phyloP scores from a whole-genome alignment of 805 yeast genomes.

The Candida pseudofarinosa region DNA sequence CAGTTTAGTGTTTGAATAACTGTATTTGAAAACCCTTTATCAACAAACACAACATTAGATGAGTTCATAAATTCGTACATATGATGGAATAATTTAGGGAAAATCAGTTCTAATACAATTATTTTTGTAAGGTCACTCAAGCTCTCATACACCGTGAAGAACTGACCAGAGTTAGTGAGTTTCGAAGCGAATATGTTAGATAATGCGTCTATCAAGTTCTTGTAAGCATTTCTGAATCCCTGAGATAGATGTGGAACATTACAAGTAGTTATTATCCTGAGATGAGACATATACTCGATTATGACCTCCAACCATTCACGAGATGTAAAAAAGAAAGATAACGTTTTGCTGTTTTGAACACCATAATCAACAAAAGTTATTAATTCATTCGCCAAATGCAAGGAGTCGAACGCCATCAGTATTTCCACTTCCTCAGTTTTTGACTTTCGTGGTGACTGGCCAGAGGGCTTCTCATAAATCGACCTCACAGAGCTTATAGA shows the following conservation, averaged over 20 bases:
- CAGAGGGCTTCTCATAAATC: conserved; percentile 26
- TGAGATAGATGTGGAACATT: conserved; percentile 12
- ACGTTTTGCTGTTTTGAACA: conserved; percentile 16
- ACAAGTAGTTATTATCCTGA: conserved; percentile 25
- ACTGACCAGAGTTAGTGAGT: conserved; percentile 13
- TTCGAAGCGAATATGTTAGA: conserved; percentile 34
- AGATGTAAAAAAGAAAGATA: conserved; percentile 21
- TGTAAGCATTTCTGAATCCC: conserved; percentile 16
- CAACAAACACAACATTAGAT: conserved; percentile 33
- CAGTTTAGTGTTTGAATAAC: conserved; percentile 21
- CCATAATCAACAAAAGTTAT: conserved; percentile 28
- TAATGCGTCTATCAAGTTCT: conserved; percentile 28
- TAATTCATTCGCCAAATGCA: conserved; percentile 34
- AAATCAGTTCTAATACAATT: conserved; percentile 28
- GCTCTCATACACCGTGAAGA: conserved; percentile 20
- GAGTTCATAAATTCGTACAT: conserved; percentile 28
- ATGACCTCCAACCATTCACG: conserved; percentile 37
- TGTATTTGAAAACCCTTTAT: conserved; percentile 22
- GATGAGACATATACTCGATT: conserved; percentile 34
- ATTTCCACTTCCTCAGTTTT: conserved; percentile 9
- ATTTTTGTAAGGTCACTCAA: conserved; percentile 34
- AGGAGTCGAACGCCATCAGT: conserved; percentile 25
- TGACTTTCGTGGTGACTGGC: conserved; percentile 24
- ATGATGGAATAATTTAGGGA: conserved; percentile 34
- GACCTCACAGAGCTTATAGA: conserved; percentile 26